Base-by-base conservation (phyloP, 345 rosid genomes). In the Populus ilicifolia region DNA sequence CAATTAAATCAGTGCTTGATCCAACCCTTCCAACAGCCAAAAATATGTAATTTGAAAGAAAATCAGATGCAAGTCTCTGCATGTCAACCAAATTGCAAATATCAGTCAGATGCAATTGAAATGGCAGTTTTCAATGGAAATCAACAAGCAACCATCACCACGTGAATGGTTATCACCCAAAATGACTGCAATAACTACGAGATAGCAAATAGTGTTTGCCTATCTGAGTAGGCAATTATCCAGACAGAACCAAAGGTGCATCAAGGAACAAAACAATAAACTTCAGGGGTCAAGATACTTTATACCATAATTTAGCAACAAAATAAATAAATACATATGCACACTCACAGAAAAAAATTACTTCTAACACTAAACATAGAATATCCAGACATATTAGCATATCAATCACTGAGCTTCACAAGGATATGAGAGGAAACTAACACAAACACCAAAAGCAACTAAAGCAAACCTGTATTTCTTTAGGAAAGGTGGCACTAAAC, bases 11-110 rank as follows among this genome's bases (percentile, higher is more conserved):
- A 69, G 99, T 96, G 79, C 99, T 96, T 18, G 99, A 96, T 66
- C 99, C 99, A 67, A 96, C 99, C 82, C 99, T 85, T 69, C 99
- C 99, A 82, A 96, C 98, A 82, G 98, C 97, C 94, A 96, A 83
- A 79, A 93, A 96, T 41, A 96, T 83, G 82, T 96, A 96, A 69
- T 82, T 88, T 66, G 90, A 82, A 78, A 96, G 89, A 82, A 96
- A 96, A 84, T 96, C 99, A 80, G 97, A 86, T 39, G 99, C 99
- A 38, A 96, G 87, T 88, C 98, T 96, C 99, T 96, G 91, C 90
- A 86, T 33, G 39, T 25, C 74, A 79, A 21, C 21, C 62, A 80
- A 76, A 62, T 61, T 33, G 9, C 39, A 70, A 78, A 64, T n/a
- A 46, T 20, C 20, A 8, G 35, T 79, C 63, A 65, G 71, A 71